A percentile compares a stretch with the other conserved stretches of the same genome.
Conservation (phyloP, 208 protist species). For the Leishmania gerbilli region DNA sequence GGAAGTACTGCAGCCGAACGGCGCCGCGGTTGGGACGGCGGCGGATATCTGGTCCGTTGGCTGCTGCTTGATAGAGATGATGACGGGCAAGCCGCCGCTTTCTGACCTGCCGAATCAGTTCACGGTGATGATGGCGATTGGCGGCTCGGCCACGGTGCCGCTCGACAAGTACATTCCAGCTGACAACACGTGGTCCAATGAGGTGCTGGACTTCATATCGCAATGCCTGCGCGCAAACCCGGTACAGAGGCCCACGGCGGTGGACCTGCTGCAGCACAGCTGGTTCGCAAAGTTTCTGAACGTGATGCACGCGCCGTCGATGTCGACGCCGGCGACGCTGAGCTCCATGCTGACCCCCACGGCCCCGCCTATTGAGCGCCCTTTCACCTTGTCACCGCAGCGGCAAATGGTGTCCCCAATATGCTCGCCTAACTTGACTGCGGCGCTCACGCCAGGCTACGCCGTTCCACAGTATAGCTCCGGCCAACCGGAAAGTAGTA, state of each 20-base stretch:
- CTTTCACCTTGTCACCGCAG: background rate
- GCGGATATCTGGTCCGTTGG: constrained; percentile 93
- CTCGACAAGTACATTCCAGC: constrained; percentile 64
- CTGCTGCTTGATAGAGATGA: constrained; percentile 92
- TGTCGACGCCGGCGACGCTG: constrained; percentile 7
- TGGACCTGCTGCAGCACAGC: constrained; percentile 59
- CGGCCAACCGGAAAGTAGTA: background rate
- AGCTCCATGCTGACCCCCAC: constrained; percentile 4
- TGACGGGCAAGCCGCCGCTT: constrained; percentile 72
- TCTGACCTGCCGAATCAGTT: constrained; percentile 71
- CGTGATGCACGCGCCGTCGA: background rate
- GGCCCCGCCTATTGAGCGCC: constrained; percentile 2
- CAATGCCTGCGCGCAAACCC: constrained; percentile 65
- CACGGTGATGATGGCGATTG: constrained; percentile 80
- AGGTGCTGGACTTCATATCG: constrained; percentile 61
- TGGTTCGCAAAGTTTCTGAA: constrained; percentile 52
- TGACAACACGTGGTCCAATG: constrained; percentile 47
- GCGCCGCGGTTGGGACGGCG: constrained; percentile 23
- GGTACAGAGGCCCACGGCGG: constrained; percentile 46
- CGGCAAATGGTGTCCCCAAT: background rate
- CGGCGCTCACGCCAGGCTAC: background rate
- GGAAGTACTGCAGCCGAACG: constrained; percentile 70
- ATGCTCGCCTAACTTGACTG: background rate
- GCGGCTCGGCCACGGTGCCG: constrained; percentile 47
- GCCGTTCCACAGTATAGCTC: background rate